Evolutionary conservation across 176 grass and related monocot genomes (phyloP).

Genomic region (Oryza meyeriana): DNA sequence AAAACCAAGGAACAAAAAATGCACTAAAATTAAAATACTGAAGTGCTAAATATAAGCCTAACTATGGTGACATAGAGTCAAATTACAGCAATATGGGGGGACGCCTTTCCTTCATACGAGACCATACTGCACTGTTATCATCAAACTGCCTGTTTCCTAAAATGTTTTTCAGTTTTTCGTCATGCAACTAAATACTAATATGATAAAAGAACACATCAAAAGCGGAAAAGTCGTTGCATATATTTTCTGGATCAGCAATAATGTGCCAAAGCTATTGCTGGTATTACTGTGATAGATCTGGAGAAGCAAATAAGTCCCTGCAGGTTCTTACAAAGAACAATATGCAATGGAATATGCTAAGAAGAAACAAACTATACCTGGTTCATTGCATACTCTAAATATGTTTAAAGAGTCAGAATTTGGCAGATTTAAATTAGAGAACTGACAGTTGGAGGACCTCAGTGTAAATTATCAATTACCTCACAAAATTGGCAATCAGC

Average conservation of each 20-base stretch:
- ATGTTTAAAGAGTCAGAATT: background rate
- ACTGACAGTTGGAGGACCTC: background rate
- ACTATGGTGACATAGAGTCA: background rate
- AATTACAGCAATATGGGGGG: background rate
- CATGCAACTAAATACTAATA: background rate
- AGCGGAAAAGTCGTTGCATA: background rate
- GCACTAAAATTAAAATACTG: background rate
- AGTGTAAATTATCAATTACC: slow-evolving; percentile 49
- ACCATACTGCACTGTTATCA: background rate
- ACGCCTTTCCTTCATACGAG: slow-evolving; percentile 1
- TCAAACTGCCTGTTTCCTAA: background rate
- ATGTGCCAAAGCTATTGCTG: background rate
- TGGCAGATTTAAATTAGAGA: background rate
- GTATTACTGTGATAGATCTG: slow-evolving; percentile 4
- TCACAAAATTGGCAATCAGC: slow-evolving; percentile 79
- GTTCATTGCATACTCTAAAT: background rate
- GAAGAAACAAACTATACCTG: slow-evolving; percentile 1
- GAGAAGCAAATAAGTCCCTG: background rate
- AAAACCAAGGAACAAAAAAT: background rate
- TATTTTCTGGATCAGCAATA: background rate
- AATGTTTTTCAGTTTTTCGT: background rate
- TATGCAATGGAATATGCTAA: background rate
- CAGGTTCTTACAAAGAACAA: slow-evolving; percentile 2
- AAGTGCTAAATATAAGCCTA: background rate
- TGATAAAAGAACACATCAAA: background rate